Conservation (phyloP, 345 rosid species). For the Kernera saxatilis region DNA sequence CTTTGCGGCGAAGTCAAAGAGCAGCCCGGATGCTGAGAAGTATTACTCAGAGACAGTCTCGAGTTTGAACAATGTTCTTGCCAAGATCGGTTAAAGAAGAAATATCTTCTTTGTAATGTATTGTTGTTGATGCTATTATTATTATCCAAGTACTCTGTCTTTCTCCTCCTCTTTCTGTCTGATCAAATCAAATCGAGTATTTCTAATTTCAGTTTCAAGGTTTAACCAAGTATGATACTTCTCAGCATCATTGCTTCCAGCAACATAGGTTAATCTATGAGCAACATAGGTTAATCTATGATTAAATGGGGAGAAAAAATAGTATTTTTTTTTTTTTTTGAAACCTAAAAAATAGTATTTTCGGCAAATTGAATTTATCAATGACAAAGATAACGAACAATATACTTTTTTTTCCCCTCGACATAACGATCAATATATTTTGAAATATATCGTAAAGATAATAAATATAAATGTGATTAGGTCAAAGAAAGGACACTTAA, state of each 20-base stretch:
- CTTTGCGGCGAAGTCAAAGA: slow-evolving; percentile 87
- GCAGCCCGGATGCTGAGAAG: slow-evolving; percentile 85
- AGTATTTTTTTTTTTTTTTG: too few relatives aligned
- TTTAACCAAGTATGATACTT: background rate
- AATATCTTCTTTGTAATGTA: slow-evolving; percentile 2
- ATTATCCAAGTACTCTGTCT: slow-evolving; percentile 25
- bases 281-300: too few relatives aligned
- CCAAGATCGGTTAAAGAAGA: slow-evolving; percentile 67
- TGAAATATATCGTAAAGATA: background rate
- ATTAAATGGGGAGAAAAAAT: too few relatives aligned
- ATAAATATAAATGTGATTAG: slow-evolving; percentile 8
- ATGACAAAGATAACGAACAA: background rate
- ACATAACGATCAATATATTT: background rate
- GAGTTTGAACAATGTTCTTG: slow-evolving; percentile 70
- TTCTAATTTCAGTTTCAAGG: background rate
- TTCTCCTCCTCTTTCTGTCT: background rate
- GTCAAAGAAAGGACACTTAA: slow-evolving; percentile 21
- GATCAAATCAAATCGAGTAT: slow-evolving; percentile 4
- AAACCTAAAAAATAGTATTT: too few relatives aligned
- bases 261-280: too few relatives aligned
- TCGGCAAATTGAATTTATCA: background rate
- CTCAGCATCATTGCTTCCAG: too few relatives aligned
- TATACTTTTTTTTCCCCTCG: background rate
- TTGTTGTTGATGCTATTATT: background rate
- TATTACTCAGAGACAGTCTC: slow-evolving; percentile 78